phyloP scores from a whole-genome alignment of 176 grass and related monocot species.

The Oryza glumipatula region DNA sequence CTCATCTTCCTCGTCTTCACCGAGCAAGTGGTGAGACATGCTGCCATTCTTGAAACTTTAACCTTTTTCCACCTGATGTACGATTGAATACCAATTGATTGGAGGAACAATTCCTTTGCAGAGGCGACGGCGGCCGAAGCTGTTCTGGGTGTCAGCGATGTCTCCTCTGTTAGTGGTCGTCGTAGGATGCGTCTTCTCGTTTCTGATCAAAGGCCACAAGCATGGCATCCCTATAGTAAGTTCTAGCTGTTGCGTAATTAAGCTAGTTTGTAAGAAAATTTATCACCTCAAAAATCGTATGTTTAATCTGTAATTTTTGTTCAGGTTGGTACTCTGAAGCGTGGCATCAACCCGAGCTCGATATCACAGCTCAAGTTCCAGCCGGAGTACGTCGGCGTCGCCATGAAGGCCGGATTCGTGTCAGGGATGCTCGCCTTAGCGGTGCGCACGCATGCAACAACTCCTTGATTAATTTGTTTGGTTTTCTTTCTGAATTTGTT shows the following conservation, averaged over 20 bases:
- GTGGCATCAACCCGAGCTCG: neutral
- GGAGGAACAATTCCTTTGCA: neutral
- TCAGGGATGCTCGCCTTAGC: neutral
- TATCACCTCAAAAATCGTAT: neutral
- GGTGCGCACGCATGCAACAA: neutral
- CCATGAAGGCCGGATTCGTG: neutral
- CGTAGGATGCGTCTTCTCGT: slow-evolving; percentile 52
- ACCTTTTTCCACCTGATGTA: too few species aligned
- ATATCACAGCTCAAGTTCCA: neutral
- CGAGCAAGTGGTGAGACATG: slow-evolving; percentile 43
- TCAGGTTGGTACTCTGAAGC: slow-evolving; percentile 1
- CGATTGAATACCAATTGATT: too few species aligned
- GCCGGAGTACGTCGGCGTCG: neutral
- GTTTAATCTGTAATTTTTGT: neutral
- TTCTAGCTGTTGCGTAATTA: neutral
- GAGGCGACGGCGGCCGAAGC: slow-evolving; percentile 51
- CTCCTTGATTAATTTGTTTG: neutral
- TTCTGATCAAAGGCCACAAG: slow-evolving; percentile 50
- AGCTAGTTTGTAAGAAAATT: neutral
- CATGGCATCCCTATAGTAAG: slow-evolving; percentile 70
- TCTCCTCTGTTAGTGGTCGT: slow-evolving; percentile 56
- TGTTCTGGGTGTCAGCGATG: slow-evolving; percentile 64
- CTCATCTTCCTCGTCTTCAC: slow-evolving; percentile 44
- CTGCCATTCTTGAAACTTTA: too few species aligned
- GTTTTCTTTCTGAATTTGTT: neutral